Evolutionary conservation across 371 early-diverging fungal genomes (phyloP).

Genomic region (Mucor piriformis): DNA sequence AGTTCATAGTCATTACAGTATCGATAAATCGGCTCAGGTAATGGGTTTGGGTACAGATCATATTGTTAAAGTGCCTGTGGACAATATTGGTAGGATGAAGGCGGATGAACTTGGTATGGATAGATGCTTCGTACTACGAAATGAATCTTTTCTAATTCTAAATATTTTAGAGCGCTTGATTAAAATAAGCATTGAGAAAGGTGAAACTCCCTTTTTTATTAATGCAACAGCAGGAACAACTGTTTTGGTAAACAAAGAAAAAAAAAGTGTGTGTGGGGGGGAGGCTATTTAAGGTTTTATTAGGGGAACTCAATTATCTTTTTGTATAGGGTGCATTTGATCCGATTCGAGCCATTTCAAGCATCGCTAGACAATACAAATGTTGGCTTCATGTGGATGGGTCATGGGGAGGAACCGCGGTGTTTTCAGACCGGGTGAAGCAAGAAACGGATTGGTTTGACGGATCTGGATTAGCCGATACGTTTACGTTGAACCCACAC

Average conservation of each 20-base stretch:
- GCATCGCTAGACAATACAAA: constrained; percentile 61
- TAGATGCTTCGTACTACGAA: not conserved
- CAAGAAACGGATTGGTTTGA: constrained; percentile 51
- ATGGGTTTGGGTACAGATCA: constrained; percentile 77
- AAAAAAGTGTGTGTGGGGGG: not conserved
- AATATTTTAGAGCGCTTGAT: constrained; percentile 51
- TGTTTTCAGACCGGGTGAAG: constrained; percentile 56
- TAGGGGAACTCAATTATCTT: not conserved
- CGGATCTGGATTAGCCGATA: constrained; percentile 66
- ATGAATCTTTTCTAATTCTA: not conserved
- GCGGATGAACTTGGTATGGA: constrained; percentile 58
- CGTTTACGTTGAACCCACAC: constrained; percentile 84
- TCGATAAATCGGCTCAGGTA: constrained; percentile 76
- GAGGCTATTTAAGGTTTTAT: not conserved
- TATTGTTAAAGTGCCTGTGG: constrained; percentile 71
- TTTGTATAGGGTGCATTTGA: constrained; percentile 71
- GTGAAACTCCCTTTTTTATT: constrained; percentile 77
- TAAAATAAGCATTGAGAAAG: constrained; percentile 37
- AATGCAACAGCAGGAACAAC: constrained; percentile 90
- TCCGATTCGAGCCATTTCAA: constrained; percentile 63
- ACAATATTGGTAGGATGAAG: constrained; percentile 69
- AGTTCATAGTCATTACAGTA: constrained; percentile 76
- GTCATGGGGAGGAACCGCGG: constrained; percentile 82
- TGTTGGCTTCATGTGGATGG: constrained; percentile 90
- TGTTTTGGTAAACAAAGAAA: constrained; percentile 56